A percentile compares a stretch with the other conserved stretches of the same genome.
Conservation (phyloP, 2,329 filamentous ascomycete species). For the Botrytis cinerea region DNA sequence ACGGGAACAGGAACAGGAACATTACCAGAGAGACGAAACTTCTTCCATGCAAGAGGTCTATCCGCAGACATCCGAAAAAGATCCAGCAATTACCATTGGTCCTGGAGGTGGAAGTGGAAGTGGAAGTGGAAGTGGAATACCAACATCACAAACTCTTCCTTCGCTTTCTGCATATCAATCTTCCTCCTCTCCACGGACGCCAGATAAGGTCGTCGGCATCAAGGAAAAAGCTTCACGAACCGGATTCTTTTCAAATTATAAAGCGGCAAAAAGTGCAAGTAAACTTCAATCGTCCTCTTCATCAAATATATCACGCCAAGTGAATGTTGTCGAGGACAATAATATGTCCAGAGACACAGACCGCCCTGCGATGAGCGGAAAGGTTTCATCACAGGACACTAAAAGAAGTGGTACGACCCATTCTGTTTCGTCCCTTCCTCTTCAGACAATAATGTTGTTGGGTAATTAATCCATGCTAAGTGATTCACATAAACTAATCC, state of each 20-base stretch:
- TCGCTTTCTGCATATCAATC: slow-evolving; percentile 32
- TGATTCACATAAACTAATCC: slow-evolving; percentile 19
- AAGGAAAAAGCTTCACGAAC: slow-evolving; percentile 34
- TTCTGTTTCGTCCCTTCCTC: slow-evolving; percentile 29
- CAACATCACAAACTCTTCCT: slow-evolving; percentile 32
- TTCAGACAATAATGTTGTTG: slow-evolving; percentile 20
- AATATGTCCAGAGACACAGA: slow-evolving; percentile 42
- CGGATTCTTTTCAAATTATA: slow-evolving; percentile 51
- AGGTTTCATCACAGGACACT: slow-evolving; percentile 39
- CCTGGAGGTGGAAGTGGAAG: background rate
- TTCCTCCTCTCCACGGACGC: slow-evolving; percentile 5
- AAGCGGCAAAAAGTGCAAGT: slow-evolving; percentile 49
- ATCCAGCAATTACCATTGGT: slow-evolving; percentile 8
- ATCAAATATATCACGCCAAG: slow-evolving; percentile 36
- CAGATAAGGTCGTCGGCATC: slow-evolving; percentile 29
- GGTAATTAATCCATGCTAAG: slow-evolving; percentile 10
- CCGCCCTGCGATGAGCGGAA: slow-evolving; percentile 35
- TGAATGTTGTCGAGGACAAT: slow-evolving; percentile 38
- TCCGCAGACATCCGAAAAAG: slow-evolving; percentile 28
- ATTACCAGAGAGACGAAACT: slow-evolving; percentile 27
- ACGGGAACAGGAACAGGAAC: background rate
- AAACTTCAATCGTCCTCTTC: slow-evolving; percentile 42
- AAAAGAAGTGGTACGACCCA: slow-evolving; percentile 39
- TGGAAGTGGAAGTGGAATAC: slow-evolving; percentile 5
- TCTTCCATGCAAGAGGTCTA: slow-evolving; percentile 32